A percentile compares a stretch with the other conserved stretches of the same genome.
These are phyloP conservation scores for Brasilioporus rufonigricans DNA, from an alignment of 768 basidiomycete species.

Conservation along the genomic window DNA sequence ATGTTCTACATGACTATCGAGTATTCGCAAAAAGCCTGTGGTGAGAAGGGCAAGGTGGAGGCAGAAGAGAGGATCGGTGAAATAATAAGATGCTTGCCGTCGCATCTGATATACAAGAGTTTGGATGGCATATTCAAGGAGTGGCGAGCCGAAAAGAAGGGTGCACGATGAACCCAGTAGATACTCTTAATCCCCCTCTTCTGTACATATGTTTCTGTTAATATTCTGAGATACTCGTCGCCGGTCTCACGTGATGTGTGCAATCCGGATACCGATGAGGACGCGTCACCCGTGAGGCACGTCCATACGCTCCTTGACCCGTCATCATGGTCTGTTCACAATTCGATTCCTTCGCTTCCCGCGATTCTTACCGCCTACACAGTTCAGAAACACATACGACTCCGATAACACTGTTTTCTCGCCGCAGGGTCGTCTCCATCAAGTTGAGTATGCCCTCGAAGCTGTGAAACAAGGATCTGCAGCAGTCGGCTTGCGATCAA, in stretches of 20 bases:
- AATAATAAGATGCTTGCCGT: slow-evolving; percentile 86
- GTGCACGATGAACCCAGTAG: slow-evolving; percentile 40
- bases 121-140: slow-evolving; percentile 95
- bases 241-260: slow-evolving; percentile 22
- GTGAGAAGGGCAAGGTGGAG: slow-evolving; percentile 65
- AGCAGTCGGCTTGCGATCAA: slow-evolving; percentile 93
- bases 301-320: slow-evolving; percentile 9
- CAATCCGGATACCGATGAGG: slow-evolving; percentile 17
- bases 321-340: slow-evolving; percentile 31
- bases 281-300: slow-evolving; percentile 33
- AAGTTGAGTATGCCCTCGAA: slow-evolving; percentile 98
- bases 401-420: slow-evolving; percentile 98
- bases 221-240: neutral
- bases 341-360: neutral
- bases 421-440: slow-evolving; percentile 94
- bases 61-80: slow-evolving; percentile 80
- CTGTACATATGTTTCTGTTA: slow-evolving; percentile 4
- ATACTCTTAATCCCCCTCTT: slow-evolving; percentile 1
- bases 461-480: slow-evolving; percentile 99
- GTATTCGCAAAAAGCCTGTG: slow-evolving; percentile 70
- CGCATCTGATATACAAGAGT: slow-evolving; percentile 84
- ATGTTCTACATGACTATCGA: slow-evolving; percentile 84
- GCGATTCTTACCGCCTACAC: slow-evolving; percentile 8
- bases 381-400: slow-evolving; percentile 97
- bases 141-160: slow-evolving; percentile 83